Base-by-base conservation (phyloP, 192 early-diverging fungal species). In the Paraglomus occultum region DNA sequence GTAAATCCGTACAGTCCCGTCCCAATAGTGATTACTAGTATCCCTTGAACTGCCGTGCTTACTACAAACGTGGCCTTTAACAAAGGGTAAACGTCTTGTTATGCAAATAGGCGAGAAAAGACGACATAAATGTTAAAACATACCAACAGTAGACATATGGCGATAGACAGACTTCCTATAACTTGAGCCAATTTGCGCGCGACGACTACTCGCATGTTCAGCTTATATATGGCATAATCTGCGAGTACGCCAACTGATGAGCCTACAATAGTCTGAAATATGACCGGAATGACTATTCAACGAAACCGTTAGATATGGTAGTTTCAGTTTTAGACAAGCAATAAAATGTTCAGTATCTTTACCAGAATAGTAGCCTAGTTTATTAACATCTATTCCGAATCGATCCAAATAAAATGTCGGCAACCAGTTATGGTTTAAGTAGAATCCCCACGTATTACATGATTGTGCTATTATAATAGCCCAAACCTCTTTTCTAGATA, bases 341-440 rank as follows among this genome's bases (percentile, higher is more conserved):
- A 12, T 67, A 43, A 5, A 17, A 18, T 38, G 17, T n/a, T n/a
- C 45, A 51, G 22, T 38, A 47, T 31, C n/a, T 31, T 42, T 73
- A 78, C 77, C 77, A 43, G 77, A 43, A 43, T 55, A 76, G 43
- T 74, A 79, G 4, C 77, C 77, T 54, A 79, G 71, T 48, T 74
- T 74, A 42, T 74, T 72, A 0, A 76, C 67, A 51, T 79, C 77
- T 15, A 74, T 74, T 4, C 68, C 72, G 23, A 73, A 79, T n/a
- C 48, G 71, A 17, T 79, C 77, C 6, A 75, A 60, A 42, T 73
- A 79, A 44, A 76, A 79, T 8, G 77, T 76, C 18, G 77, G 77
- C 7, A 76, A 8, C 77, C 77, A 79, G 1, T 67, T 76, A 43
- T 74, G 71, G 49, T 76, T 66, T 9, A 79, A 53, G 62, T 76